phyloP scores from a whole-genome alignment of 768 basidiomycete species.

The Naematelia encephala region DNA sequence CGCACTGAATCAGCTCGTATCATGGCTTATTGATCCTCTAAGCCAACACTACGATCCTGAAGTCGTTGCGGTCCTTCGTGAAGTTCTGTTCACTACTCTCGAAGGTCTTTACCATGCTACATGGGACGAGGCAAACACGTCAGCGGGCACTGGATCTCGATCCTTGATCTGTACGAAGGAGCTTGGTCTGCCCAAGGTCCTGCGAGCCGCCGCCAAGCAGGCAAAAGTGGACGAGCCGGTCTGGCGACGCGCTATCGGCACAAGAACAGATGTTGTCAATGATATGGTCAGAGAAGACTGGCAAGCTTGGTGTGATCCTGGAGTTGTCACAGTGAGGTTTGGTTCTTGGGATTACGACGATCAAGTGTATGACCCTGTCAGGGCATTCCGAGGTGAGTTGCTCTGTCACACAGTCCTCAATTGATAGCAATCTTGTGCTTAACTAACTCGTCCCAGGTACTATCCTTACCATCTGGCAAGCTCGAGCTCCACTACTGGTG shows the following conservation, averaged over 20 bases:
- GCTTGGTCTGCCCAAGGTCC: slow-evolving; percentile 33
- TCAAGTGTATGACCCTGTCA: slow-evolving; percentile 41
- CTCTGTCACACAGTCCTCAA: background rate
- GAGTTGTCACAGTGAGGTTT: slow-evolving; percentile 45
- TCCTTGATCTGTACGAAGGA: slow-evolving; percentile 43
- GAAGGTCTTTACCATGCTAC: slow-evolving; percentile 23
- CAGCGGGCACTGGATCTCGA: slow-evolving; percentile 41
- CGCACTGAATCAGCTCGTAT: slow-evolving; percentile 33
- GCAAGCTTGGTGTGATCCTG: slow-evolving; percentile 52
- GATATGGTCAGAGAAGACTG: slow-evolving; percentile 41
- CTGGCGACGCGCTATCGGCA: slow-evolving; percentile 38
- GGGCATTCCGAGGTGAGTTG: slow-evolving; percentile 39
- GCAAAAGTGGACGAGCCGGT: slow-evolving; percentile 26
- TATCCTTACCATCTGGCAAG: slow-evolving; percentile 46
- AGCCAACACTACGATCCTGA: slow-evolving; percentile 25
- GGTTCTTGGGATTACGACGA: slow-evolving; percentile 51
- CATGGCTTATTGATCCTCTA: slow-evolving; percentile 38
- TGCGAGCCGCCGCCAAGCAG: slow-evolving; percentile 32
- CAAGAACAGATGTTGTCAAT: slow-evolving; percentile 8
- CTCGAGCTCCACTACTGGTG: slow-evolving; percentile 18
- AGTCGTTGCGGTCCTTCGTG: slow-evolving; percentile 23
- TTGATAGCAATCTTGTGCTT: too few species aligned
- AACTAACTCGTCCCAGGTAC: slow-evolving; percentile 32
- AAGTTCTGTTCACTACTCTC: slow-evolving; percentile 21
- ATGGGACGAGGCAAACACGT: slow-evolving; percentile 43